Conservation (phyloP, 805 yeast genomes). For the Cyberlindnera nakhonratchasimensis region DNA sequence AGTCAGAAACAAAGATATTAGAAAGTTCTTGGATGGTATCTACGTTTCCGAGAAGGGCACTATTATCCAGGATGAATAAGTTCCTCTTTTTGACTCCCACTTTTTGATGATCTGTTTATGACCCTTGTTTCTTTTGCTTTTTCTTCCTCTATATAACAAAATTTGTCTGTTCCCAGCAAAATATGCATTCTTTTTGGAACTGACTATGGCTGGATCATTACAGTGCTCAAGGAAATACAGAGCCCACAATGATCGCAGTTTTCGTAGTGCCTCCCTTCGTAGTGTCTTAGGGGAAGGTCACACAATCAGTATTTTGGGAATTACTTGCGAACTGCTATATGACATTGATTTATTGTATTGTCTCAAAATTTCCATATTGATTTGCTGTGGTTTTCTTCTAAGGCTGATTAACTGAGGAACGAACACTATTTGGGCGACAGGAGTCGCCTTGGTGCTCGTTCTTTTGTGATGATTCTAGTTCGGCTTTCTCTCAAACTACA, state of each 20-base stretch:
- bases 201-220: conserved; percentile 20
- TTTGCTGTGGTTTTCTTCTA: not conserved
- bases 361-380: not conserved
- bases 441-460: too few species aligned
- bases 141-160: not conserved
- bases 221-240: conserved; percentile 21
- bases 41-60: conserved; percentile 95
- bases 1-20: conserved; percentile 99
- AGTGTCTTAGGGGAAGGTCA: conserved; percentile 3
- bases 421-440: not conserved
- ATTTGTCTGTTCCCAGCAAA: too few species aligned
- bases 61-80: conserved; percentile 61
- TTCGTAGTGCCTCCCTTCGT: conserved; percentile 8
- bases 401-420: not conserved
- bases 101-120: conserved; percentile 2
- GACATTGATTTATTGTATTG: not conserved
- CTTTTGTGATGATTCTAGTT: too few species aligned
- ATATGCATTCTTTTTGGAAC: too few species aligned
- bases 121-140: not conserved
- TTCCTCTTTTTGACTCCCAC: not conserved
- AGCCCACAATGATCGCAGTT: conserved; percentile 20
- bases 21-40: conserved; percentile 99
- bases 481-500: too few species aligned
- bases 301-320: not conserved
- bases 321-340: not conserved